phyloP scores from a whole-genome alignment of 495 filamentous ascomycete species.

The Trichoderma erinaceum region DNA sequence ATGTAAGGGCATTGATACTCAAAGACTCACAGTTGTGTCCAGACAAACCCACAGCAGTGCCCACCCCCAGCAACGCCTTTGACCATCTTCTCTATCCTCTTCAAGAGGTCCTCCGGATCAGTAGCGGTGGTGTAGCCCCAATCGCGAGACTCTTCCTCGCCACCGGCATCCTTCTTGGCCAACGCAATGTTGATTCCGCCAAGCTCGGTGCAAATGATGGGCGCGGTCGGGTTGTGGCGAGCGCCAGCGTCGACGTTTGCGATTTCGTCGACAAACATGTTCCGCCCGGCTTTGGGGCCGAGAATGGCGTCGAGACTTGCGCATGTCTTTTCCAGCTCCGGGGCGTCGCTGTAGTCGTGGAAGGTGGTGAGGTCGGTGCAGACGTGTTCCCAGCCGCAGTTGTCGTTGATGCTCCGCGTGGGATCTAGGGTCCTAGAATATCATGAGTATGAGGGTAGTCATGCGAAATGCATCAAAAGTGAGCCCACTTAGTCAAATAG shows the following conservation, averaged over 20 bases:
- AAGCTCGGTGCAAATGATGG: constrained; percentile 54
- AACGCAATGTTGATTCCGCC: constrained; percentile 55
- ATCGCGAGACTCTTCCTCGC: constrained; percentile 22
- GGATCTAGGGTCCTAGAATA: constrained; percentile 43
- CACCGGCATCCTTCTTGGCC: constrained; percentile 23
- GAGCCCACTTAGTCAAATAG: constrained; percentile 50
- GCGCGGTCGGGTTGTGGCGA: constrained; percentile 41
- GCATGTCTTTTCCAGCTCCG: constrained; percentile 43
- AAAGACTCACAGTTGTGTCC: constrained; percentile 28
- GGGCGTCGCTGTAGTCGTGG: constrained; percentile 53
- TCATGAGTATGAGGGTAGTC: background rate
- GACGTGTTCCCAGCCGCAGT: constrained; percentile 60
- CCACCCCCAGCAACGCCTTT: constrained; percentile 26
- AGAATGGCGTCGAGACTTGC: constrained; percentile 41
- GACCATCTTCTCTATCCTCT: constrained; percentile 25
- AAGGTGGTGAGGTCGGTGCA: constrained; percentile 53
- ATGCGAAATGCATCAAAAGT: background rate
- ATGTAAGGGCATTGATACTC: background rate
- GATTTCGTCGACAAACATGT: constrained; percentile 45
- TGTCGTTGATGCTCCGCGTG: constrained; percentile 55
- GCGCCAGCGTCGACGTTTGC: constrained; percentile 37
- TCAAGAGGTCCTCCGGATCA: constrained; percentile 28
- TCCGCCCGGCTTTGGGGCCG: constrained; percentile 34
- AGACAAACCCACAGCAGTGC: constrained; percentile 29
- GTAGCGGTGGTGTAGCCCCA: constrained; percentile 35